These are phyloP conservation scores for Aphanoascus verrucosus DNA, from an alignment of 2,329 filamentous ascomycete species.

Conservation along the genomic window DNA sequence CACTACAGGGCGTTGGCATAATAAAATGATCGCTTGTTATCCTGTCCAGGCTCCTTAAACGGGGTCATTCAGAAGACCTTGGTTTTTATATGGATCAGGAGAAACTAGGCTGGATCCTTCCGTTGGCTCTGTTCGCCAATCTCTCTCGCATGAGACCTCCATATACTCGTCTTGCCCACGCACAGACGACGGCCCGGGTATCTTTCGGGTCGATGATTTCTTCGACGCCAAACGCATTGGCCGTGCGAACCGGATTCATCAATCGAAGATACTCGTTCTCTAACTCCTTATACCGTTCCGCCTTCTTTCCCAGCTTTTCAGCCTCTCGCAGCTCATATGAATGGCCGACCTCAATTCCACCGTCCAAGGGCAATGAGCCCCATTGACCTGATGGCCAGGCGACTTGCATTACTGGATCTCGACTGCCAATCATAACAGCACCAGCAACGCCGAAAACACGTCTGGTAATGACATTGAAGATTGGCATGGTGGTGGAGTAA, in stretches of 20 bases:
- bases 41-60: background rate
- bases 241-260: conserved; percentile 55
- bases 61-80: background rate
- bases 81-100: conserved; percentile 13
- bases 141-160: conserved; percentile 42
- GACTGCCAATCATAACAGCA: conserved; percentile 52
- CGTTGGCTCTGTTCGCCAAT: conserved; percentile 33
- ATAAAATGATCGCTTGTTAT: conserved; percentile 24
- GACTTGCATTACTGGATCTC: conserved; percentile 50
- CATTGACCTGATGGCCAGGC: conserved; percentile 55
- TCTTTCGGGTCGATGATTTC: conserved; percentile 55
- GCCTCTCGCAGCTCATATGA: conserved; percentile 49
- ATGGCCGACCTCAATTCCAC: conserved; percentile 55
- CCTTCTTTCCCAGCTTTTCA: conserved; percentile 41
- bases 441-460: conserved; percentile 55
- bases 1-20: conserved; percentile 49
- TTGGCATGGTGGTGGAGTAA: conserved; percentile 51
- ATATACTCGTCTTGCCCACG: conserved; percentile 49
- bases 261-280: conserved; percentile 50
- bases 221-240: conserved; percentile 53
- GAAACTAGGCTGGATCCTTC: conserved; percentile 37
- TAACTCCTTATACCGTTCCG: conserved; percentile 45
- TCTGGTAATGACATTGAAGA: conserved; percentile 53
- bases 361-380: conserved; percentile 52
- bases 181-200: conserved; percentile 45